These are phyloP conservation scores for Vicia villosa DNA, from an alignment of 306 rosid species.

Conservation along the genomic window DNA sequence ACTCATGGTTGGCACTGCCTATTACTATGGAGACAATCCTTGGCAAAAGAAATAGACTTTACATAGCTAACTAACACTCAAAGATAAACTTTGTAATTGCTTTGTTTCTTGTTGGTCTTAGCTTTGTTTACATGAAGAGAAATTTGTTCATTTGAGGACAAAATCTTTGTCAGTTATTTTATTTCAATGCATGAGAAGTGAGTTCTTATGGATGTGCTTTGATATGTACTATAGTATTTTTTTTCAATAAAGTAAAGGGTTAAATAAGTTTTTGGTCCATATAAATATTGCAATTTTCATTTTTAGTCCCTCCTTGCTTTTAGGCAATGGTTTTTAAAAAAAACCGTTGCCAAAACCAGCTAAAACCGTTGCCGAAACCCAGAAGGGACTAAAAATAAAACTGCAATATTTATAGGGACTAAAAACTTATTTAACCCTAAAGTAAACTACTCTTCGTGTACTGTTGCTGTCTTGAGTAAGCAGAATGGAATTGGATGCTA, in stretches of 20 bases:
- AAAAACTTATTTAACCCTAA: neutral
- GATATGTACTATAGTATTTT: constrained; percentile 9
- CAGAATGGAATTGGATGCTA: neutral
- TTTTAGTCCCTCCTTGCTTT: too few species aligned
- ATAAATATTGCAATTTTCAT: too few species aligned
- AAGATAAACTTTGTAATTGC: constrained; percentile 4
- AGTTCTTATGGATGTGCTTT: constrained; percentile 10
- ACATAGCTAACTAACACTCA: neutral
- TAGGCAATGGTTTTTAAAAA: too few species aligned
- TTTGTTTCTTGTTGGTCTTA: constrained; percentile 17
- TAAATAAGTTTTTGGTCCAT: too few species aligned
- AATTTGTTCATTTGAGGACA: constrained; percentile 35
- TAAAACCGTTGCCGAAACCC: too few species aligned
- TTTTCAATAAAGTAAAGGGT: neutral
- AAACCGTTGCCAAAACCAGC: too few species aligned
- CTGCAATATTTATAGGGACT: too few species aligned
- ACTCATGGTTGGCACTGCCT: constrained; percentile 89
- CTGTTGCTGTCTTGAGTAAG: neutral
- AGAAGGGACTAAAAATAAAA: too few species aligned
- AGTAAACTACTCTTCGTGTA: neutral
- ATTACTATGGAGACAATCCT: constrained; percentile 80
- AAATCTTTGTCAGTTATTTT: constrained; percentile 8
- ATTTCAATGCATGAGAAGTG: constrained; percentile 1
- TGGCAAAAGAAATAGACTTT: constrained; percentile 55
- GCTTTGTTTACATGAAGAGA: constrained; percentile 11